Percentiles rank a stretch among this genome's conserved stretches.
Evolutionary conservation across 2,329 filamentous ascomycete genomes (phyloP).

Genomic region (Epichloe amarillans): DNA sequence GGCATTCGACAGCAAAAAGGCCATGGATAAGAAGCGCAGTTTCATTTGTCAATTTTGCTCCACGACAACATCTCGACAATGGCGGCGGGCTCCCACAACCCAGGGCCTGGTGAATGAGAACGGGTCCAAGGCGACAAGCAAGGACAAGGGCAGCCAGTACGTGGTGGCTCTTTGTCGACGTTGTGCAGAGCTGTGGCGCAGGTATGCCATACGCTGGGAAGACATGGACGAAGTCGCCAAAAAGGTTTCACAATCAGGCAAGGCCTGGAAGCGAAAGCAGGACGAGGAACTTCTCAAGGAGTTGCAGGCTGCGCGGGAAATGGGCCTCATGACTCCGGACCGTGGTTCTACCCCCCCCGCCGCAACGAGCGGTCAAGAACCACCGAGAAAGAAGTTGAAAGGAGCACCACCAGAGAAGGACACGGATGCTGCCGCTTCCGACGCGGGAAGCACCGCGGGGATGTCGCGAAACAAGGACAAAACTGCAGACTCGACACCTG

Average conservation of each 20-base stretch:
- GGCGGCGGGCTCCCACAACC: conserved; percentile 76
- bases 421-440: conserved; percentile 30
- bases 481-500: conserved; percentile 38
- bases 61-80: conserved; percentile 69
- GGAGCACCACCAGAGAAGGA: conserved; percentile 35
- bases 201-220: conserved; percentile 93
- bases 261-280: conserved; percentile 75
- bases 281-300: conserved; percentile 84
- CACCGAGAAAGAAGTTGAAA: conserved; percentile 54
- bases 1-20: conserved; percentile 88
- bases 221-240: conserved; percentile 82
- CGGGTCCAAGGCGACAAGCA: conserved; percentile 42
- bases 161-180: conserved; percentile 77
- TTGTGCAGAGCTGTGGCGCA: conserved; percentile 87
- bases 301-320: conserved; percentile 50
- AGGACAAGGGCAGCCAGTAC: conserved; percentile 64
- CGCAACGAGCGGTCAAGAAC: conserved; percentile 28
- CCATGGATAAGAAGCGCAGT: conserved; percentile 59
- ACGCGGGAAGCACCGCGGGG: conserved; percentile 28
- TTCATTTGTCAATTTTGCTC: conserved; percentile 93
- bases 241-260: conserved; percentile 71
- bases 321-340: conserved; percentile 30
- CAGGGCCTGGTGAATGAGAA: conserved; percentile 55
- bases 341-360: conserved; percentile 24
- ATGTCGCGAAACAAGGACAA: conserved; percentile 48